These are phyloP conservation scores for Conoideocrella luteorostrata DNA, from an alignment of 2,329 filamentous ascomycete genomes.

Conservation along the genomic window DNA sequence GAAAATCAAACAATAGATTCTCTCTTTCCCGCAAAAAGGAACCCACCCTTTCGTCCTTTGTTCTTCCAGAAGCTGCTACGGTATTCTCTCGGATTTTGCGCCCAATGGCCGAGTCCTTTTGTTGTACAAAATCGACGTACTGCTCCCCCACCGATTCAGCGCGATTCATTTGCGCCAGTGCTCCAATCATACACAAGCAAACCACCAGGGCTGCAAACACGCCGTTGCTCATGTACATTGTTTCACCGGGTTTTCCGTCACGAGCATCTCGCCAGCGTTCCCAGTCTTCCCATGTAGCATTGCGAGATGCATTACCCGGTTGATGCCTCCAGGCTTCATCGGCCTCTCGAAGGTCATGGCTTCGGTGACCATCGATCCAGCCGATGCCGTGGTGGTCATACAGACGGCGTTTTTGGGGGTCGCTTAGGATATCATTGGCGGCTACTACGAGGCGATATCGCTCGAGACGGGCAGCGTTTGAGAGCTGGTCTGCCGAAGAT, in stretches of 20 bases:
- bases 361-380: constrained; percentile 56
- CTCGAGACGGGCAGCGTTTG: constrained; percentile 64
- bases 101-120: constrained; percentile 60
- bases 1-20: constrained; percentile 27
- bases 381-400: constrained; percentile 81
- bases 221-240: constrained; percentile 68
- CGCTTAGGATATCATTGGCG: constrained; percentile 81
- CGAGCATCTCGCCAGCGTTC: constrained; percentile 65
- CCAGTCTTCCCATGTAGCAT: constrained; percentile 99
- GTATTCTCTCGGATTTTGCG: constrained; percentile 50
- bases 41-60: constrained; percentile 63
- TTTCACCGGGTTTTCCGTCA: constrained; percentile 39
- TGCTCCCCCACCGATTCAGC: constrained; percentile 56
- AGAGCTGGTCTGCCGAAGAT: constrained; percentile 12
- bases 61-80: constrained; percentile 44
- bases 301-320: constrained; percentile 48
- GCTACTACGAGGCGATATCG: constrained; percentile 84
- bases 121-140: constrained; percentile 59
- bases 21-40: constrained; percentile 72
- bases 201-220: constrained; percentile 67
- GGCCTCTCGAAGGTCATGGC: constrained; percentile 41
- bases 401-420: constrained; percentile 67
- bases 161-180: constrained; percentile 64
- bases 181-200: constrained; percentile 61
- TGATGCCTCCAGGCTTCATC: constrained; percentile 44